Conservation (phyloP, 1,284 basidiomycete species). For the Gymnopus androsaceus region DNA sequence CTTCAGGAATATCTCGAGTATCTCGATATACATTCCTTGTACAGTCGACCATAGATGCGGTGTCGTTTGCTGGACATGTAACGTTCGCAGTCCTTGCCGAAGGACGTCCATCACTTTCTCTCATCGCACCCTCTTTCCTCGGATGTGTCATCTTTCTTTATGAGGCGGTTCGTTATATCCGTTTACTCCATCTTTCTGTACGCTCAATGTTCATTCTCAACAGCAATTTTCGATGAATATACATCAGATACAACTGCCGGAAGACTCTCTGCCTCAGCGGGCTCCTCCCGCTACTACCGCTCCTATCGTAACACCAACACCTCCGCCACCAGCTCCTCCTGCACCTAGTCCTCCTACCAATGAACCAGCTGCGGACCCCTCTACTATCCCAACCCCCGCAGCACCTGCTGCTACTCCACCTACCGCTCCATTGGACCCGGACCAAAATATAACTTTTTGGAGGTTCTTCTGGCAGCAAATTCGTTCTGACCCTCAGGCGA, state of each 20-base stretch:
- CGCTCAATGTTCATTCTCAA: constrained; percentile 2
- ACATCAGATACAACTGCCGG: constrained; percentile 81
- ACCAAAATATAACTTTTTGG: constrained; percentile 39
- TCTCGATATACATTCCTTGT: constrained; percentile 81
- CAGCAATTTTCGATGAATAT: constrained; percentile 85
- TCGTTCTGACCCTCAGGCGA: constrained; percentile 69
- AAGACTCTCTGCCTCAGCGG: constrained; percentile 43
- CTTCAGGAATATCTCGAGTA: constrained; percentile 74
- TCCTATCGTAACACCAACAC: constrained; percentile 10
- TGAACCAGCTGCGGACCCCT: constrained; percentile 11
- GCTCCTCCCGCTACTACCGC: constrained; percentile 15
- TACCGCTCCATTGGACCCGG: constrained; percentile 24
- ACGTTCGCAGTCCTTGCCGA: constrained; percentile 83
- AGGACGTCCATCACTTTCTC: constrained; percentile 73
- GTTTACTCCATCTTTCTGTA: not conserved
- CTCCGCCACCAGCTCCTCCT: not conserved
- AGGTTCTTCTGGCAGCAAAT: constrained; percentile 57
- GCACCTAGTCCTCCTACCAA: not conserved
- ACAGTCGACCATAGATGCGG: constrained; percentile 76
- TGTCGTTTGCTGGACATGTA: constrained; percentile 83
- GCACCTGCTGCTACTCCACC: constrained; percentile 20
- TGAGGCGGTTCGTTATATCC: constrained; percentile 60
- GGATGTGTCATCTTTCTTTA: constrained; percentile 71
- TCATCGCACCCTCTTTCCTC: constrained; percentile 81
- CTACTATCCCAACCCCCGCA: constrained; percentile 21